Evolutionary conservation across 495 filamentous ascomycete species (phyloP).

Genomic region (Staphylotrichum tortipilum): DNA sequence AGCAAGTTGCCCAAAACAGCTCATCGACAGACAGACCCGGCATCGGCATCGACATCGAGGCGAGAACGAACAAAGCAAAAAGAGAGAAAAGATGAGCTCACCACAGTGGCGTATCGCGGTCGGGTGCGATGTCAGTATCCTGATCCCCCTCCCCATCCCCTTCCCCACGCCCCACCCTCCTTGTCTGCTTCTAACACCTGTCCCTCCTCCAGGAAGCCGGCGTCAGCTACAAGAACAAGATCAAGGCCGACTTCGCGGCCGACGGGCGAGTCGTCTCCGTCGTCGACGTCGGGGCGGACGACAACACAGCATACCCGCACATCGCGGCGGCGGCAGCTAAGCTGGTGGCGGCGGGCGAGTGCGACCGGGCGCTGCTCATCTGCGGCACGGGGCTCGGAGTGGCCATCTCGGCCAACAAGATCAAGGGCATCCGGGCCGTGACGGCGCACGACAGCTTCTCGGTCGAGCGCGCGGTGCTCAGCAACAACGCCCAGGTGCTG

Average conservation of each 20-base stretch:
- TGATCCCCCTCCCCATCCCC: no score
- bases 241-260: constrained; percentile 62
- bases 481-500: constrained; percentile 81
- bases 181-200: constrained; percentile 11
- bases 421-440: constrained; percentile 74
- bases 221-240: constrained; percentile 66
- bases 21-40: no score
- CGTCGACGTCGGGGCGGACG: constrained; percentile 56
- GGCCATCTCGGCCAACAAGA: constrained; percentile 80
- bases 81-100: constrained; percentile 24
- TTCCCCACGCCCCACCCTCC: no score
- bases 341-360: constrained; percentile 58
- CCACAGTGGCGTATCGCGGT: constrained; percentile 41
- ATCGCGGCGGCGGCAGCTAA: constrained; percentile 62
- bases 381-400: constrained; percentile 83
- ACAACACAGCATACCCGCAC: constrained; percentile 81
- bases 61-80: no score
- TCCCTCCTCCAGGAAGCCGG: constrained; percentile 54
- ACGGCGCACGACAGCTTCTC: constrained; percentile 81
- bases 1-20: neutral
- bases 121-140: constrained; percentile 39
- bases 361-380: constrained; percentile 74
- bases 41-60: no score
- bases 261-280: constrained; percentile 60
- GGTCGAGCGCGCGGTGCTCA: constrained; percentile 71